Base-by-base conservation (phyloP, 371 early-diverging fungal genomes). In the Mortierella sp. region DNA sequence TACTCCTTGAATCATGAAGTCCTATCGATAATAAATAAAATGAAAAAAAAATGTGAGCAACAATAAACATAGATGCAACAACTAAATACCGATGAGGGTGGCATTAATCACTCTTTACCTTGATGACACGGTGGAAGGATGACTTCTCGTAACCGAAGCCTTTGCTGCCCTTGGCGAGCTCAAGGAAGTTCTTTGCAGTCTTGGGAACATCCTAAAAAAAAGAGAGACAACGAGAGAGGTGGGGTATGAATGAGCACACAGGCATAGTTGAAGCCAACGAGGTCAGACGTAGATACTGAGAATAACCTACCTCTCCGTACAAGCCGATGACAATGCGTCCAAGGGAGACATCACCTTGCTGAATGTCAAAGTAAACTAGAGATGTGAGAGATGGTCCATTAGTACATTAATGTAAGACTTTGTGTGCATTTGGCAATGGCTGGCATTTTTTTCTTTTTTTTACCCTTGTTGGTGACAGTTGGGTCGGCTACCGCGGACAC, bases 131-230 rank as follows among this genome's bases (percentile, higher is more conserved):
- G 86, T 97, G 97, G 93, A 97, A 97, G 43, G 74, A 86, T 69
- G 91, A 92, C 48, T 93, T 96, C 84, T 94, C 92, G 89, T 96
- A 99, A 15, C 95, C 95, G 72, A 87, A 92, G 40, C 93, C 95
- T 65, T 95, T 88, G 81, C 91, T 93, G 65, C 95, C 94, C 47
- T 93, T 94, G 65, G 93, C 90, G 67, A 98, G 90, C 19, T 88
- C 88, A 48, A 93, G 87, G 87, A 99, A 99, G 92, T 99, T 99
- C 84, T 96, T 89, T 22, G 87, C 88, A 32, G 96, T 96, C 85
- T 91, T 91, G 77, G 96, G 96, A 11, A 94, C 94, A 55, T 91
- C 90, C 89, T 91, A 11, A 41, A 22, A 43, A 41, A 74, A 53
- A 41, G 72, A 53, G 36, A 77, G 77, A 41, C 55, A 24, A 43